Conservation (phyloP, 1,284 basidiomycete species). For the Tilletia indica region DNA sequence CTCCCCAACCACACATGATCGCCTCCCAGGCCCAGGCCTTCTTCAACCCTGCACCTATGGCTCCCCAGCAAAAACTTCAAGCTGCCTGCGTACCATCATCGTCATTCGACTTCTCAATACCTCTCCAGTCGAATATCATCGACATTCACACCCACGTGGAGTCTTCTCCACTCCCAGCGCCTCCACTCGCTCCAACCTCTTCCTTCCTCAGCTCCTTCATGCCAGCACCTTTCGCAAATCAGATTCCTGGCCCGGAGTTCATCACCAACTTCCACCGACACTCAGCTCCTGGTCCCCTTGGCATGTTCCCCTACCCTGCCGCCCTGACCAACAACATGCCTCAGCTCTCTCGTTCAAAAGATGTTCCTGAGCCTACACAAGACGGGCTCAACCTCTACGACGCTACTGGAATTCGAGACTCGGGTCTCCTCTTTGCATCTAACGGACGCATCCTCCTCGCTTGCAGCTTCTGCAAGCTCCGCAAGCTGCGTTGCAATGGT, state of each 20-base stretch:
- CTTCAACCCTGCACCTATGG: neutral
- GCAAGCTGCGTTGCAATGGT: slow-evolving; percentile 13
- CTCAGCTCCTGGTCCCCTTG: neutral
- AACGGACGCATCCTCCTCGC: slow-evolving; percentile 19
- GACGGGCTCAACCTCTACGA: slow-evolving; percentile 11
- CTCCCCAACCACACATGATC: neutral
- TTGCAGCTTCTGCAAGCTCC: slow-evolving; percentile 17
- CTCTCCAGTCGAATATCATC: neutral
- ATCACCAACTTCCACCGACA: neutral
- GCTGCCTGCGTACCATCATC: too few relatives aligned
- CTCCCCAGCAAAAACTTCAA: neutral
- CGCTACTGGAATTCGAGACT: slow-evolving; percentile 9
- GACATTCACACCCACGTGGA: neutral
- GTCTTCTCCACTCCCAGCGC: too few relatives aligned
- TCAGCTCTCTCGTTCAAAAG: neutral
- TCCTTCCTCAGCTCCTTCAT: neutral
- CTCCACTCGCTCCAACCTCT: neutral
- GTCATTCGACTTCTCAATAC: neutral
- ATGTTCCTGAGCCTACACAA: neutral
- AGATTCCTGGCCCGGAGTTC: neutral
- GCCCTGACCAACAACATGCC: neutral
- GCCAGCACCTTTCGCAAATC: neutral
- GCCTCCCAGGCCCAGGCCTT: neutral
- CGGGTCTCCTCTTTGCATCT: slow-evolving; percentile 13
- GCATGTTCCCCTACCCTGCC: neutral